Base-by-base conservation (phyloP, 176 grass and related monocot genomes). In the Oryza meyeriana region DNA sequence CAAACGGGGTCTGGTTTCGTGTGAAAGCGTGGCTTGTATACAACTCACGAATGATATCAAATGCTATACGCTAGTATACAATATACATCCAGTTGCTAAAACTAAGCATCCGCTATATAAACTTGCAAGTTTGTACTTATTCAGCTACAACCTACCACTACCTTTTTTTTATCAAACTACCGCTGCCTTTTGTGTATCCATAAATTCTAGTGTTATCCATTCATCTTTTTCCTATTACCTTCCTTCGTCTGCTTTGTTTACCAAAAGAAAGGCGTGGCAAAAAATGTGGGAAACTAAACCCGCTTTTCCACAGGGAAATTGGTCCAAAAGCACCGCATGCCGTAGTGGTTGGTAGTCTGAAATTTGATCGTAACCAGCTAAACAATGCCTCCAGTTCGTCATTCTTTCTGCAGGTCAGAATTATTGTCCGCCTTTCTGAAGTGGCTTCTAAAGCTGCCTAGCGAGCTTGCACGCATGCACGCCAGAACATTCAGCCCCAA, bases 351-450 rank as follows among this genome's bases (percentile, higher is more conserved):
- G 83, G 83, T 90, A 74, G n/a, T 0, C 79, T 78, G 70, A 50
- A 72, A 78, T 47, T 67, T 12, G 67, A 82, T 57, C 79, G 58
- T 13, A 30, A 4, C 64, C 22, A 44, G 59, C 50, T 63, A 64
- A 71, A 76, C 70, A 85, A 66, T 89, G 78, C 44, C 45, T 61
- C 66, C 59, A 33, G 29, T 64, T 62, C 6, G n/a, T 59, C 0
- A 59, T 59, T 59, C 55, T 44, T 30, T 29, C n/a, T 17, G 61
- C 20, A 47, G 5, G 5, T 3, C 38, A 36, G 61, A 86, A 82
- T 82, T 78, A 82, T 82, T 78, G 78, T 50, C 79, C 10, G 10
- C 79, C 79, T 90, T 90, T 90, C 45, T 41, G 74, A 81, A 83
- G 88, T 86, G 88, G 85, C 70, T 69, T 81, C 61, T 3, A 81